Base-by-base conservation (phyloP, 2,329 filamentous ascomycete genomes). In the Fusarium napiforme region DNA sequence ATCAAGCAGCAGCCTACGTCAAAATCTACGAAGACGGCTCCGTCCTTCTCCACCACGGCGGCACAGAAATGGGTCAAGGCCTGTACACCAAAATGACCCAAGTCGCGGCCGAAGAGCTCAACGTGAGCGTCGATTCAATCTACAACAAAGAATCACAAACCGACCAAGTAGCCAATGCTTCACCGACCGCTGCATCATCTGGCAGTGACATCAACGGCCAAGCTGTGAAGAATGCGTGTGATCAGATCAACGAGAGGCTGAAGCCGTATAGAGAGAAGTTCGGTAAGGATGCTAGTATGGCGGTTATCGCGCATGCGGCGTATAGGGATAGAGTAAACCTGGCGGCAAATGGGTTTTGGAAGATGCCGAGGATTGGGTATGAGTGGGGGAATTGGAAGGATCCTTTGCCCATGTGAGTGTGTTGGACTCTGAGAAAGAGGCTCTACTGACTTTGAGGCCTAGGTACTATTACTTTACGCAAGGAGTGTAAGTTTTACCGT, bases 281-380 rank as follows among this genome's bases (percentile, higher is more conserved):
- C 28, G 46, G 58, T 2, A 55, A 55, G 15, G 36, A 55, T 15
- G 58, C 46, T 19, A 30, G 32, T 1, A 55, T 60, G 46, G 46
- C 58, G 2, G 30, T 34, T 16, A 60, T 60, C 9, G 58, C 47
- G 10, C 58, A 60, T 34, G 69, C 67, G 1, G 69, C 69, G 9
- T 72, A 72, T 23, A 49, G 67, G 12, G 93, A 96, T 80, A 92
- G 95, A 46, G 93, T 97, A 71, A 97, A 97, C 79, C 89, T 97
- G 16, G 94, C 92, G 32, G 95, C 95, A 5, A 94, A 97, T 74
- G 95, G 95, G 2, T 96, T 95, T 84, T 97, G 97, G 87, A 94
- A 93, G 79, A 97, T 95, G 0, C 95, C 95, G 0, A 93, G 97
- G 72, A 97, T 97, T 73, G 95, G 95, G 7, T 97, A 97, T 78